phyloP scores from a whole-genome alignment of 2,329 filamentous ascomycete genomes.

The Colletotrichum tropicicola region DNA sequence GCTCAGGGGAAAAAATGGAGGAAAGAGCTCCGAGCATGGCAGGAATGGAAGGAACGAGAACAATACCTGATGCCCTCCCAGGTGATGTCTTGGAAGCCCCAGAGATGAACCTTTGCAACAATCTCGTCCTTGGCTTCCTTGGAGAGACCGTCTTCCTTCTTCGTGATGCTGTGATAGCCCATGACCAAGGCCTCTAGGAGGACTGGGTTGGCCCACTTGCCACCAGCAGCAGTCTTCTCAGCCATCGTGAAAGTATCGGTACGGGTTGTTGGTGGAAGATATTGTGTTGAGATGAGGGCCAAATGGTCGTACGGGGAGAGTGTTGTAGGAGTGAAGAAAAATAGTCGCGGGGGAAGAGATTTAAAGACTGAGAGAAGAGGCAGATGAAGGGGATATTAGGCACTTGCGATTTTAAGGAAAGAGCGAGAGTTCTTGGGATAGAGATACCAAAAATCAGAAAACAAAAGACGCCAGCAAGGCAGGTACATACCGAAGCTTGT shows the following conservation, averaged over 20 bases:
- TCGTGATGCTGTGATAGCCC: slow-evolving; percentile 40
- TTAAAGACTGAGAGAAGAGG: neutral
- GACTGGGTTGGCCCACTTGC: slow-evolving; percentile 43
- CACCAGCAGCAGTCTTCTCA: neutral
- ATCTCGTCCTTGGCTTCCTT: slow-evolving; percentile 40
- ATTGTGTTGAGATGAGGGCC: neutral
- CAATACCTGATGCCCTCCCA: slow-evolving; percentile 56
- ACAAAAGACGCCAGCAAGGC: slow-evolving; percentile 1
- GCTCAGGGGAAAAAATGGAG: neutral
- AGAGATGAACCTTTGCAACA: slow-evolving; percentile 40
- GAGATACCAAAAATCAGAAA: neutral
- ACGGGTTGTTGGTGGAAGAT: slow-evolving; percentile 30
- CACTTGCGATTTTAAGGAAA: neutral
- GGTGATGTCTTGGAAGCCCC: slow-evolving; percentile 43
- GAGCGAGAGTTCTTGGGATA: neutral
- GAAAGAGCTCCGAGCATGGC: neutral
- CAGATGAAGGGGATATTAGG: neutral
- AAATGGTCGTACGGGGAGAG: neutral
- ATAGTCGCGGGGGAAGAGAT: neutral
- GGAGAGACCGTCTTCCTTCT: slow-evolving; percentile 36
- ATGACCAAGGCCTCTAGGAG: slow-evolving; percentile 45
- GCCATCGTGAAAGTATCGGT: neutral
- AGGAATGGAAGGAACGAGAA: neutral
- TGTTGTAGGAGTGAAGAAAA: neutral
- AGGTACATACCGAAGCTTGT: slow-evolving; percentile 52